Evolutionary conservation across 176 grass and related monocot species (phyloP).

Genomic region (Oryza punctata): DNA sequence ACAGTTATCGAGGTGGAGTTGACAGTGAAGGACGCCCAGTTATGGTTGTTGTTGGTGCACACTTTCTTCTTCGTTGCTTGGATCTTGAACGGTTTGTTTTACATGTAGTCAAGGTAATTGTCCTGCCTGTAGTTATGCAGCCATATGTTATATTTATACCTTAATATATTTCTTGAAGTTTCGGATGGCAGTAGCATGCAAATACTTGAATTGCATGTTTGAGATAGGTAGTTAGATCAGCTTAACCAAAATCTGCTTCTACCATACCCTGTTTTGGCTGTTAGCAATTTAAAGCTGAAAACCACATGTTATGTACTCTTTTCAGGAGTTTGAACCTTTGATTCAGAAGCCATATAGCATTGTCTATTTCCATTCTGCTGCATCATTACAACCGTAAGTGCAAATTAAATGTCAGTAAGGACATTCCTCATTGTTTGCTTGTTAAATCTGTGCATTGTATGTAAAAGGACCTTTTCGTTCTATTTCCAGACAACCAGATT

Average conservation of each 20-base stretch:
- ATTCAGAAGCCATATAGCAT: constrained; percentile 97
- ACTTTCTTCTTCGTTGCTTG: constrained; percentile 95
- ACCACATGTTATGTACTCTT: not conserved
- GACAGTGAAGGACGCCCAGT: constrained; percentile 87
- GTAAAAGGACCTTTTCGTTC: constrained; percentile 18
- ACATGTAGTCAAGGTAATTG: constrained; percentile 86
- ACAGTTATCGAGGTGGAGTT: constrained; percentile 83
- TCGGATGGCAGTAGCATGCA: not conserved
- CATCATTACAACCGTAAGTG: constrained; percentile 89
- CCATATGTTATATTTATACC: not conserved
- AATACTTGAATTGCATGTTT: constrained; percentile 5
- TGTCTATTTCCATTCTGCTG: constrained; percentile 94
- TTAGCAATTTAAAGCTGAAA: constrained; percentile 20
- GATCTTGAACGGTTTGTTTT: constrained; percentile 95
- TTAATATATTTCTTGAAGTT: not conserved
- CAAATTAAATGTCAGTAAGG: constrained; percentile 1
- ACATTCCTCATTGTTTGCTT: not conserved
- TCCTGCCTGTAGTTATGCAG: not conserved
- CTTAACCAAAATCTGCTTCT: not conserved
- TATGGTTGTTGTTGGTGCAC: constrained; percentile 95
- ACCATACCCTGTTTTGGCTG: not conserved
- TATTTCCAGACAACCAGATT: constrained; percentile 86
- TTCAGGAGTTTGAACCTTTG: constrained; percentile 96
- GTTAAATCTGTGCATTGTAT: not conserved
- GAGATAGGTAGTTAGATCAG: constrained; percentile 5